Conservation (phyloP, 768 basidiomycete genomes). For the Mrakia frigida region DNA sequence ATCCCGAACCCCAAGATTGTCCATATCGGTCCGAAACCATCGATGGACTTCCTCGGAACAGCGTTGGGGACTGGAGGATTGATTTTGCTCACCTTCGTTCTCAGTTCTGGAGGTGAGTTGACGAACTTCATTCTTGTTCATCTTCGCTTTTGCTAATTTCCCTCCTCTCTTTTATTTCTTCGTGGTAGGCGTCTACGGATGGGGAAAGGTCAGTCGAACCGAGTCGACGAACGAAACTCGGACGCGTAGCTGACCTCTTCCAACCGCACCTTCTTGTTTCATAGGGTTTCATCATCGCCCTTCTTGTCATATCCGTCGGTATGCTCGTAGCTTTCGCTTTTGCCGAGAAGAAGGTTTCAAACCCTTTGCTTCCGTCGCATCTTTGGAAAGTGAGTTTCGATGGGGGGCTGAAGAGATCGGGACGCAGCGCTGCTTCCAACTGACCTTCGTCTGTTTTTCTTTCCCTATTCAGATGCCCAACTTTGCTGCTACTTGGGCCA, state of each 20-base stretch:
- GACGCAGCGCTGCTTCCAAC: no score
- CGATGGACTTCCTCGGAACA: slow-evolving; percentile 34
- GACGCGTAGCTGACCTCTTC: neutral
- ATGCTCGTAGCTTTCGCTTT: slow-evolving; percentile 30
- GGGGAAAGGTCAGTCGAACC: slow-evolving; percentile 17
- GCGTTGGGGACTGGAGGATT: slow-evolving; percentile 29
- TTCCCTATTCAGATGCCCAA: neutral
- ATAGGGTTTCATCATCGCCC: slow-evolving; percentile 27
- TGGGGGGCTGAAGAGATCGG: no score
- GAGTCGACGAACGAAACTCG: neutral
- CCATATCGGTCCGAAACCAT: slow-evolving; percentile 14
- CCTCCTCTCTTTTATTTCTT: no score
- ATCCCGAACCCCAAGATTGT: slow-evolving; percentile 17
- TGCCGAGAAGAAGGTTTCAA: slow-evolving; percentile 34
- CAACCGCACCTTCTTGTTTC: neutral
- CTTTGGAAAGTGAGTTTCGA: slow-evolving; percentile 24
- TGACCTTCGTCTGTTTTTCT: neutral
- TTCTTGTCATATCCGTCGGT: slow-evolving; percentile 28
- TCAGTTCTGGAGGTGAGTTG: no score
- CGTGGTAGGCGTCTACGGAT: slow-evolving; percentile 29
- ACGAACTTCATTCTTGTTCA: no score
- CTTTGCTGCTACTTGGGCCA: slow-evolving; percentile 34
- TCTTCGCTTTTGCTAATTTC: no score
- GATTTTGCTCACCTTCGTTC: slow-evolving; percentile 33
- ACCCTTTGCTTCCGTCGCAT: slow-evolving; percentile 33